Conservation (phyloP, 2,329 filamentous ascomycete genomes). For the Diaporthe humulicola region DNA sequence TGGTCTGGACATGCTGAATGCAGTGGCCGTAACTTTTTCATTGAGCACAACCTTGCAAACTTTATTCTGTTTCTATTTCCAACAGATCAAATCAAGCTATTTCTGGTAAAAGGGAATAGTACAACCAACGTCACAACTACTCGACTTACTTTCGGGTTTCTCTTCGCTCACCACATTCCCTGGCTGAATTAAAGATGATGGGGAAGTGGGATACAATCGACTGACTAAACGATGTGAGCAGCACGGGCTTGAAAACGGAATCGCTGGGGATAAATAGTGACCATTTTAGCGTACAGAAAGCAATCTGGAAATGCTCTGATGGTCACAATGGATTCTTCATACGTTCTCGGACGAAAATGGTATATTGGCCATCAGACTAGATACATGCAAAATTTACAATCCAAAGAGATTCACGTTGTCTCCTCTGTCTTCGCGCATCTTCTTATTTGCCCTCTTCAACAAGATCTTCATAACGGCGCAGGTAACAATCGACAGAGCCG, state of each 20-base stretch:
- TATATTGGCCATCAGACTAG: no score
- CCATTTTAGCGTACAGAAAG: no score
- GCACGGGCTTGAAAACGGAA: no score
- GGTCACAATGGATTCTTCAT: not conserved
- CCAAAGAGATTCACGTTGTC: not conserved
- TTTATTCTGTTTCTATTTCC: not conserved
- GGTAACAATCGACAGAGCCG: not conserved
- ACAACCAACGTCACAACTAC: not conserved
- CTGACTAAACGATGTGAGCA: no score
- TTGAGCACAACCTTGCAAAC: not conserved
- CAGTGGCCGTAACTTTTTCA: not conserved
- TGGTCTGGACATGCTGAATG: no score
- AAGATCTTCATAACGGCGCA: not conserved
- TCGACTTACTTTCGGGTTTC: not conserved
- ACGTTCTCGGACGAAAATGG: not conserved
- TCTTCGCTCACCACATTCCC: not conserved
- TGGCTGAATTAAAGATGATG: no score
- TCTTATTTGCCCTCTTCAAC: conserved; percentile 2
- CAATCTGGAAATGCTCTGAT: not conserved
- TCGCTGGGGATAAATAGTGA: no score
- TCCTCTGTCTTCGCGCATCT: not conserved
- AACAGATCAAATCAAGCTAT: not conserved
- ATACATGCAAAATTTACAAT: not conserved
- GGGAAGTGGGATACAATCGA: no score
- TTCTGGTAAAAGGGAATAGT: not conserved